Conservation (phyloP, 108 stramenopile species). For the Nitzschia sp. region DNA sequence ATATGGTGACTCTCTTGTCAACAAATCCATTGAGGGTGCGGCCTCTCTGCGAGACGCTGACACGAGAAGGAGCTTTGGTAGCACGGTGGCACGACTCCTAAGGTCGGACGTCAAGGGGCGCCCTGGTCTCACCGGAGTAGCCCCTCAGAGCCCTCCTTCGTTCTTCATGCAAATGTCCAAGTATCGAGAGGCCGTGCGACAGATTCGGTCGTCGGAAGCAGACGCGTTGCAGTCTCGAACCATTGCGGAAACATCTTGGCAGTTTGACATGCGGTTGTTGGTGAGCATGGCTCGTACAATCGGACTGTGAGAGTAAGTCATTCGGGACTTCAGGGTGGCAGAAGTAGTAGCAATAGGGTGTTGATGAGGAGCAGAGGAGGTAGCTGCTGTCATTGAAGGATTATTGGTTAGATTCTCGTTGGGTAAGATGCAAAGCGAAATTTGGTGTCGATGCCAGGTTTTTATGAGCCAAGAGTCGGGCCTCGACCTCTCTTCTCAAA, state of each 20-base stretch:
- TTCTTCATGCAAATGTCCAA: slow-evolving; percentile 25
- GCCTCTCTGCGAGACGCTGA: no score
- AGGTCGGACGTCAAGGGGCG: no score
- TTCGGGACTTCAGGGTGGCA: not conserved
- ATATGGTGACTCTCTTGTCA: no score
- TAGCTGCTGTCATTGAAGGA: slow-evolving; percentile 1
- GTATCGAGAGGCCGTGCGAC: slow-evolving; percentile 37
- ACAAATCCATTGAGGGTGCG: no score
- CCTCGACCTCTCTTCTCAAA: no score
- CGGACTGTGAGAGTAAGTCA: slow-evolving; percentile 19
- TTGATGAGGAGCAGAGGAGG: slow-evolving; percentile 6
- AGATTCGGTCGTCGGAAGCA: slow-evolving; percentile 33
- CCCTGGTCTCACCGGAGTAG: no score
- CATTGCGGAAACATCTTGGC: slow-evolving; percentile 40
- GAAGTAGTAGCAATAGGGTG: slow-evolving; percentile 7
- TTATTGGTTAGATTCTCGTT: not conserved
- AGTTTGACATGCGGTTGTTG: slow-evolving; percentile 46
- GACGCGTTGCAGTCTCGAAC: slow-evolving; percentile 33
- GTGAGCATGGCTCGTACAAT: slow-evolving; percentile 42
- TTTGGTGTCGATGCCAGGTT: not conserved
- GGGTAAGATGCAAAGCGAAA: not conserved
- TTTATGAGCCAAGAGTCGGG: no score
- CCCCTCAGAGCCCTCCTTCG: no score
- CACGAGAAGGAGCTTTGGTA: no score
- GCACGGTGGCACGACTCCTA: no score